These are phyloP conservation scores for Acacia crassicarpa DNA, from an alignment of 306 rosid species.

Conservation along the genomic window DNA sequence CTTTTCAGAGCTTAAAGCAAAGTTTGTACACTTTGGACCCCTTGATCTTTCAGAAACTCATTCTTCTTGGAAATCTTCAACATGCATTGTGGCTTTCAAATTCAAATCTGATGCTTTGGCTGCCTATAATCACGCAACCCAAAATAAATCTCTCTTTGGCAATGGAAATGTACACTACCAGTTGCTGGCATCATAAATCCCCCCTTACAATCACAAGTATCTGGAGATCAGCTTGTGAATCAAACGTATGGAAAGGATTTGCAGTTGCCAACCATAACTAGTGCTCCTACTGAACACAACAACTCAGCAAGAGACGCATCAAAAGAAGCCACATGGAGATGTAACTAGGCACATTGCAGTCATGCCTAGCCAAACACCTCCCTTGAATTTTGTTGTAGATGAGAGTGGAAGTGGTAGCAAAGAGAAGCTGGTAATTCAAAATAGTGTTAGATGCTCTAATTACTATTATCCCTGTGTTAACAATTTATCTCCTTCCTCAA, in stretches of 20 bases:
- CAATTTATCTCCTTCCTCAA: neutral
- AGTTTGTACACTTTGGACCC: conserved; percentile 4
- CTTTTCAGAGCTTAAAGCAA: neutral
- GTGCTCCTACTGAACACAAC: neutral
- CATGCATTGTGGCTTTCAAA: neutral
- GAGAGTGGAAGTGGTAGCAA: neutral
- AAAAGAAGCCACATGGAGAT: neutral
- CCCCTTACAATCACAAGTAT: neutral
- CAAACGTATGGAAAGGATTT: neutral
- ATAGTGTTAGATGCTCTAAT: neutral
- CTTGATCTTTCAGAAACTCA: neutral
- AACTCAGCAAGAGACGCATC: neutral
- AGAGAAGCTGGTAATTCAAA: neutral
- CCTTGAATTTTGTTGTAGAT: neutral
- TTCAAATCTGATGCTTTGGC: neutral
- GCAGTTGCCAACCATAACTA: neutral
- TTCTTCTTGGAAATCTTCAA: neutral
- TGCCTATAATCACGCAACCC: neutral
- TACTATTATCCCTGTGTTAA: neutral
- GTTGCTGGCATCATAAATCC: neutral
- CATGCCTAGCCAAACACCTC: neutral
- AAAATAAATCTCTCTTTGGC: neutral
- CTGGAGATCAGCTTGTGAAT: neutral
- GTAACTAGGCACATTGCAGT: neutral
- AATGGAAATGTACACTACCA: neutral